Evolutionary conservation across 345 rosid genomes (phyloP), one percentile per base, ranked within the genome.

Genomic region (Durio zibethinus): DNA sequence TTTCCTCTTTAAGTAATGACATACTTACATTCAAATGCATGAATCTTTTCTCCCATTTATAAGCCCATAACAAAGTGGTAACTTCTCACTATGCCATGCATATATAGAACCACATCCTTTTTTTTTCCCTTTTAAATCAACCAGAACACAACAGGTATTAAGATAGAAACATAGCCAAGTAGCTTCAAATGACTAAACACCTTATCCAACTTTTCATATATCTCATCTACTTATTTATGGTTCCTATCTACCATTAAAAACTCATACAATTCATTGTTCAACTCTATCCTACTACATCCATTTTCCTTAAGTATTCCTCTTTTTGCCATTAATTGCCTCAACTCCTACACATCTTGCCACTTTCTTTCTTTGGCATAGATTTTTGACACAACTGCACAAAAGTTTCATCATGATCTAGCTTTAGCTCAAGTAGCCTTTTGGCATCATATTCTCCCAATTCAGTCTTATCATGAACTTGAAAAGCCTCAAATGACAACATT

Each of bases 381-480:
- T 84, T 92, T 92, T 4, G 97, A 87, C 78, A 87, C 78, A 91
- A 78, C 43, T 89, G 72, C 71, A 93, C 88, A n/a, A 85, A 77
- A 60, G 94, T 90, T n/a, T 94, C 94, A 18, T 89, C 86, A 29
- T 88, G 91, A 68, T 82, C 73, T 59, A 90, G 94, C 27, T 90
- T 88, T 38, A 90, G 80, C 54, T 78, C 80, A 72, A 92, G 90
- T 74, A 92, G 79, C 54, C 73, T 84, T 77, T 81, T 85, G 61
- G 97, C 93, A 6, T 86, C 89, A 60, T 67, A 76, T 82, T 90
- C 88, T 42, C 90, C 98, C 78, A 93, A 79, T 73, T 87, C 88
- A 5, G 79, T 76, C 45, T 87, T 86, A 2, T 85, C 82, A 2
- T 93, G 89, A 70, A 88, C 72, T 72, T 76, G 82, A 81, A 89